Percentiles rank a stretch among this genome's conserved stretches.
These are phyloP conservation scores for Coniophora puteana DNA, from an alignment of 1,284 basidiomycete species.

Conservation along the genomic window DNA sequence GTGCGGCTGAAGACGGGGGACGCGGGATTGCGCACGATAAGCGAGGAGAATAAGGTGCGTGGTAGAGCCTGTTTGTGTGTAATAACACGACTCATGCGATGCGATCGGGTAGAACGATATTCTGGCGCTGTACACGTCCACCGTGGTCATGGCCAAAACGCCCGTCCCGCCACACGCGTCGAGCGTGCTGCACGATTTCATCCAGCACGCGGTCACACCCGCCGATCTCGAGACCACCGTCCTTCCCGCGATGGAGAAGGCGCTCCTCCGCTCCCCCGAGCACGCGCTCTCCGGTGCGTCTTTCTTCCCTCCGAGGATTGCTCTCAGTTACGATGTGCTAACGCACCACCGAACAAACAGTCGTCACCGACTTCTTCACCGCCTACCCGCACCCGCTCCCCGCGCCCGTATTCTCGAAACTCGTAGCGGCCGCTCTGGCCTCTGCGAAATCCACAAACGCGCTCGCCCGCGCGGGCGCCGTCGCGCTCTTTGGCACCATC, in stretches of 20 bases:
- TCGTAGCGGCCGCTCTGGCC: constrained; percentile 65
- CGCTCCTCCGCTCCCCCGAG: constrained; percentile 72
- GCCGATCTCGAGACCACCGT: constrained; percentile 50
- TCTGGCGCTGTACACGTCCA: constrained; percentile 45
- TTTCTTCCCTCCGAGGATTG: constrained; percentile 1
- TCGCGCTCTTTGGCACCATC: constrained; percentile 60
- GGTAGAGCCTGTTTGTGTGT: too few relatives aligned
- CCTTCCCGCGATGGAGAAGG: constrained; percentile 70
- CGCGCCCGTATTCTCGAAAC: constrained; percentile 51
- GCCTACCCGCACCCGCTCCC: constrained; percentile 56
- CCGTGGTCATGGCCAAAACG: constrained; percentile 56
- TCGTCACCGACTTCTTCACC: constrained; percentile 51
- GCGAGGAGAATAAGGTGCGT: too few relatives aligned
- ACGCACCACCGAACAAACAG: too few relatives aligned
- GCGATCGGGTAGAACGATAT: constrained; percentile 56
- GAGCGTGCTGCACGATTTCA: constrained; percentile 56
- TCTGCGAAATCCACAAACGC: constrained; percentile 78
- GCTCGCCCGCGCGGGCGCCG: constrained; percentile 54
- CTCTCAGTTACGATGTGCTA: constrained; percentile 10
- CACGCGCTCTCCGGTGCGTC: constrained; percentile 54
- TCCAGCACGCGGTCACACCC: constrained; percentile 44
- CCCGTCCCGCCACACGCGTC: constrained; percentile 45
- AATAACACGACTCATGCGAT: too few relatives aligned
- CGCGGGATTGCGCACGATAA: constrained; percentile 31
- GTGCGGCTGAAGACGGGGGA: constrained; percentile 53